Base-by-base conservation (phyloP, 1,139 yeast genomes). In the Trichomonascaceae sp. region DNA sequence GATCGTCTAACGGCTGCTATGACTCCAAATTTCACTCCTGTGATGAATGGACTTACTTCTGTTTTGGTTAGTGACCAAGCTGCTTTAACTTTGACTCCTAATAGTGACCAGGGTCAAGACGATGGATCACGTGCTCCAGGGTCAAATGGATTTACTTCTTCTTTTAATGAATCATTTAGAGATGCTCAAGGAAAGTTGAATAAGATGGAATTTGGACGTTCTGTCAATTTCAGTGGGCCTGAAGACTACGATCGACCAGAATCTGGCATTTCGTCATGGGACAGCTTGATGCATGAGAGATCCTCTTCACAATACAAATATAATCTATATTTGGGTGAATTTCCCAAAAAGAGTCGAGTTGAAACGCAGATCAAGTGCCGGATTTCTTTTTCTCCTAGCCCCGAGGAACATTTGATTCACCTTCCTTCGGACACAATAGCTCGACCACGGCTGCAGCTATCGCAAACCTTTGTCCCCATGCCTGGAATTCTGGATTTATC, bases 311-410 rank as follows among this genome's bases (percentile, higher is more conserved):
- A 51, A 17, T 55, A 56, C 55, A 89, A 88, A 8, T 86, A 82
- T 69, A 73, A 77, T 53, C 65, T 91, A 56, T 70, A 72, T 32
- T 73, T 90, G 1, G 72, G 77, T 12, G 85, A 83, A 54, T 72
- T 91, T 51, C 97, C 97, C 1, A 71, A 79, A 10, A 83, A 83
- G 62, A 88, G 96, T 9, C 80, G 99, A 60, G 98, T 93, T 5
- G 99, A 93, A 70, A 93, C 97, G 19, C 98, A 93, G 72, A 88
- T 91, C 66, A 91, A 89, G 68, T 74, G 93, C 55, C 77, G 80
- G 51, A 71, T 93, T 32, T 70, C 80, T 7, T 73, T 89, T 50
- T 76, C 82, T 38, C 96, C 96, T 1, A 80, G 88, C 10, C 95
- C 96, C 4, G 77, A 79, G 7, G 85, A 87, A 65, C 77, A 78